Percentiles rank a stretch among this genome's conserved stretches.
Evolutionary conservation across 148 eudicot genomes (phyloP).

Genomic region (Bassia scoparia): DNA sequence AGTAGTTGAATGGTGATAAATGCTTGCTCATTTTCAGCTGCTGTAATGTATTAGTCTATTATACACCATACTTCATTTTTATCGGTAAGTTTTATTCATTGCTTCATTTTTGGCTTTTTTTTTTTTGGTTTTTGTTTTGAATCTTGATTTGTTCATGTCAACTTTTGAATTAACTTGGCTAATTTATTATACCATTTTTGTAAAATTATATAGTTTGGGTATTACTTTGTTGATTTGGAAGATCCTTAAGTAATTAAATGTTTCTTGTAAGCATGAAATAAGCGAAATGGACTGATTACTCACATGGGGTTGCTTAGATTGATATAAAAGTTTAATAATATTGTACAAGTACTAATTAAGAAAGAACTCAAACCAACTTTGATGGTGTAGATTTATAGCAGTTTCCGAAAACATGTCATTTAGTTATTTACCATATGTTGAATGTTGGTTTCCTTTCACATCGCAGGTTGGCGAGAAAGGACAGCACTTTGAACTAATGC

Average conservation of each 20-base stretch:
- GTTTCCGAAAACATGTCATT: too few species aligned
- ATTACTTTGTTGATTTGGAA: constrained; percentile 1
- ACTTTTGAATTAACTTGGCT: neutral
- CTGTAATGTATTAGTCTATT: too few species aligned
- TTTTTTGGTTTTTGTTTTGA: constrained; percentile 4
- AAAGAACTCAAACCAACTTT: too few species aligned
- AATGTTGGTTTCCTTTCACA: constrained; percentile 4
- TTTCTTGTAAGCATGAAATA: neutral
- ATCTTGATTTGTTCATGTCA: neutral
- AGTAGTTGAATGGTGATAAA: constrained; percentile 16
- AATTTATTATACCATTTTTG: too few species aligned
- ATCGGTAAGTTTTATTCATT: constrained; percentile 7
- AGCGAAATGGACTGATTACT: neutral
- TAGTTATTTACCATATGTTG: too few species aligned
- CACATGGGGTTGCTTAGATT: neutral
- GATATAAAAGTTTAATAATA: neutral
- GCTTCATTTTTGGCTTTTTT: neutral
- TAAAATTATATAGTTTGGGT: neutral
- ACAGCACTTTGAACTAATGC: neutral
- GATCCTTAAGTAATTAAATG: neutral
- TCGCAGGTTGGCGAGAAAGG: constrained; percentile 15
- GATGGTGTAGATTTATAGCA: neutral
- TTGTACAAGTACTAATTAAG: too few species aligned
- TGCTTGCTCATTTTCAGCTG: constrained; percentile 24
- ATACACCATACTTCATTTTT: too few species aligned